Percentiles rank a stretch among this genome's conserved stretches.
Evolutionary conservation across 108 stramenopile species (phyloP).

Genomic region (Pseudonitzschia delicatissima): DNA sequence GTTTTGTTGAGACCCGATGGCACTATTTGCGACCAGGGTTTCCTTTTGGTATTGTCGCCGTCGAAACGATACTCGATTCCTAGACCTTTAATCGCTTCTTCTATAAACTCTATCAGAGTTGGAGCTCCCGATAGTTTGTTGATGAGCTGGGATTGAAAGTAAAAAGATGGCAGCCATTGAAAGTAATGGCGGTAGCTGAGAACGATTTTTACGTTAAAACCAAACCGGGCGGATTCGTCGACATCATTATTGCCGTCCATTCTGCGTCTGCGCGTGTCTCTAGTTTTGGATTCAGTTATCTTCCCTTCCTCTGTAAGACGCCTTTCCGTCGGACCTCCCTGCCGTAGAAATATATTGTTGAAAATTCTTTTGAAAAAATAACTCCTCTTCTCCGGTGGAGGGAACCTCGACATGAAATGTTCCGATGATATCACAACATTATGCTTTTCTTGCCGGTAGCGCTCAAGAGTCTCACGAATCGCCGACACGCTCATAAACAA

Average conservation of each 20-base stretch:
- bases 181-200: neutral
- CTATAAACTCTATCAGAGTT: no score
- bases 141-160: neutral
- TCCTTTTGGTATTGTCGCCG: no score
- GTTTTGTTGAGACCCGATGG: no score
- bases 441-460: neutral
- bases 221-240: no score
- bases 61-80: no score
- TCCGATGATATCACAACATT: neutral
- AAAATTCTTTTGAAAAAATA: neutral
- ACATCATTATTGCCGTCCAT: no score
- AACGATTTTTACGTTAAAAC: neutral
- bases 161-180: neutral
- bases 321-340: neutral
- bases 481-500: no score
- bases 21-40: no score
- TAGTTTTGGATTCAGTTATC: neutral
- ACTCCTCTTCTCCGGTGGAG: no score
- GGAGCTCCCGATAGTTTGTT: no score
- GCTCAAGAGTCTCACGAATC: neutral
- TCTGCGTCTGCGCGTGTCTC: neutral
- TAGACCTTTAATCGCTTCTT: no score
- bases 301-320: neutral
- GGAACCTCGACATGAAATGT: neutral
- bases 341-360: neutral